These are phyloP conservation scores for Byssothecium circinans DNA, from an alignment of 2,329 filamentous ascomycete species.

Conservation along the genomic window DNA sequence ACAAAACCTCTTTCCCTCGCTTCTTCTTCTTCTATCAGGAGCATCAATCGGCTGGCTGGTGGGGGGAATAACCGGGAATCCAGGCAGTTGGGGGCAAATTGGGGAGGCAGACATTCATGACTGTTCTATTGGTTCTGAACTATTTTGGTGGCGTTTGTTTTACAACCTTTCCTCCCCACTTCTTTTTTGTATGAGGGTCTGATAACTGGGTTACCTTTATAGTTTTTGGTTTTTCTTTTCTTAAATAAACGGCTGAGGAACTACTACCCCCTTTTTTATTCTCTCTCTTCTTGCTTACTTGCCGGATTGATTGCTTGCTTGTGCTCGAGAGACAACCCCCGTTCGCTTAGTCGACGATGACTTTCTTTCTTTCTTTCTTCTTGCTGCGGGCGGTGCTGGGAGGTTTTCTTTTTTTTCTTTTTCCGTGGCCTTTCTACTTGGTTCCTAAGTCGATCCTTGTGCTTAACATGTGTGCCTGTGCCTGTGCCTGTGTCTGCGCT, in stretches of 20 bases:
- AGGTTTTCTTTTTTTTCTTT: not conserved
- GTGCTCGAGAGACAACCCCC: not conserved
- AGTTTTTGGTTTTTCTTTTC: slow-evolving; percentile 1
- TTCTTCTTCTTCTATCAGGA: not conserved
- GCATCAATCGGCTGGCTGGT: not conserved
- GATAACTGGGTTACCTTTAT: not conserved
- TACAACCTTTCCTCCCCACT: not conserved
- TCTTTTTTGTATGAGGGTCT: not conserved
- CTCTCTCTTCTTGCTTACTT: no score
- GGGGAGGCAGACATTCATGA: not conserved
- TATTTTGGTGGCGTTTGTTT: not conserved
- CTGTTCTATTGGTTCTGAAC: no score
- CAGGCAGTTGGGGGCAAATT: not conserved
- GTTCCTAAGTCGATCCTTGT: no score
- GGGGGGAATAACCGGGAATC: no score
- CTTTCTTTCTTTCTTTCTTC: not conserved
- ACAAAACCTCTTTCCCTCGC: not conserved
- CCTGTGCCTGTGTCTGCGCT: no score
- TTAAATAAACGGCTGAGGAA: not conserved
- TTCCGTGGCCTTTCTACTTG: no score
- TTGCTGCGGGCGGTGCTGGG: no score
- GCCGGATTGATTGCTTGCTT: no score
- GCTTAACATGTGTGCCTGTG: no score
- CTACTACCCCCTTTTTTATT: no score
- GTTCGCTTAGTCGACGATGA: not conserved